Percentiles rank a stretch among this genome's conserved stretches.
Evolutionary conservation across 257 asterid genomes (phyloP).

Genomic region (Echium plantagineum): DNA sequence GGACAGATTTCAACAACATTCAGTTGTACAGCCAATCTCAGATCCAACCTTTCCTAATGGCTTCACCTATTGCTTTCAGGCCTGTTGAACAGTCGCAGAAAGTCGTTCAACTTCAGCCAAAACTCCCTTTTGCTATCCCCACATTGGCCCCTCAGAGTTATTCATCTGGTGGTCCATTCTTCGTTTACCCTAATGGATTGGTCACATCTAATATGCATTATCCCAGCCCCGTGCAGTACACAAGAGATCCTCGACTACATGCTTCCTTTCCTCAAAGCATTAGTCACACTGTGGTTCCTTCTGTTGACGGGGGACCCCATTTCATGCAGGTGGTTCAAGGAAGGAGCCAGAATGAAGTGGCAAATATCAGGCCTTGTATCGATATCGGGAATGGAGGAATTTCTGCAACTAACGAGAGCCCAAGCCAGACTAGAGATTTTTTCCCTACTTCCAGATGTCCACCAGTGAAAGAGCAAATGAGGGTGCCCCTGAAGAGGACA

Average conservation of each 20-base stretch:
- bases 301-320: conserved; percentile 17
- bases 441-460: conserved; percentile 19
- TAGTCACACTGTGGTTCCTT: conserved; percentile 10
- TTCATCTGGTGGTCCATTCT: conserved; percentile 22
- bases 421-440: conserved; percentile 16
- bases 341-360: conserved; percentile 4
- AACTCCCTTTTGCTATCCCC: conserved; percentile 17
- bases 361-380: conserved; percentile 9
- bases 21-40: conserved; percentile 6
- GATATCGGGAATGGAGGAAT: conserved; percentile 17
- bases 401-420: conserved; percentile 16
- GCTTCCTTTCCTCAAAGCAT: conserved; percentile 7
- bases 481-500: conserved; percentile 32
- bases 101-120: conserved; percentile 19
- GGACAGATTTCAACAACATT: conserved; percentile 18
- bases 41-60: not conserved
- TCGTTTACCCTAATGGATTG: conserved; percentile 11
- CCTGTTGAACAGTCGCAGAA: not conserved
- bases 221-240: conserved; percentile 12
- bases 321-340: conserved; percentile 17
- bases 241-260: conserved; percentile 18
- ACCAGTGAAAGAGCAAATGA: conserved; percentile 16
- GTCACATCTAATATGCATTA: conserved; percentile 3
- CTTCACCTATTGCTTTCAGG: not conserved
- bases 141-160: conserved; percentile 27